Conservation (phyloP, 192 early-diverging fungal species). For the Lunasporangiospora selenospora region DNA sequence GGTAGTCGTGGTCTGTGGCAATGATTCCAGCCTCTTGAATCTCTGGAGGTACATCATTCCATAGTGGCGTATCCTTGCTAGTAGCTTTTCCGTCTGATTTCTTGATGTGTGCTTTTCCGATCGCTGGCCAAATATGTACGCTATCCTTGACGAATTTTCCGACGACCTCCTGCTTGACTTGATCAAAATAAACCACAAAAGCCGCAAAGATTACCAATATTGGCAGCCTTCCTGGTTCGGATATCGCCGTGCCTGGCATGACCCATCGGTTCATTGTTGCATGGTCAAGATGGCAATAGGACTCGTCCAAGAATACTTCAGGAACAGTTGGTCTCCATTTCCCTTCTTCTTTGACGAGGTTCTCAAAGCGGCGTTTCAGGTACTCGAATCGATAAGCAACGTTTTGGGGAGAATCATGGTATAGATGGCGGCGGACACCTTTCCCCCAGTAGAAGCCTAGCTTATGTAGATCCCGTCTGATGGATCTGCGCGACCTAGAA, state of each 20-base stretch:
- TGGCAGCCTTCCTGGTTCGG: slow-evolving; percentile 1
- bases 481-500: neutral
- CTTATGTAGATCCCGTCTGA: neutral
- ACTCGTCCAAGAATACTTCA: slow-evolving; percentile 13
- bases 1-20: neutral
- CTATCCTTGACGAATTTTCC: neutral
- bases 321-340: neutral
- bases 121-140: slow-evolving; percentile 16
- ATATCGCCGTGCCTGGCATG: neutral
- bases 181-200: slow-evolving; percentile 8
- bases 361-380: neutral
- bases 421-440: slow-evolving; percentile 4
- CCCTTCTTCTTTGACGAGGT: neutral
- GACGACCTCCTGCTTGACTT: neutral
- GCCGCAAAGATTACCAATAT: slow-evolving; percentile 14
- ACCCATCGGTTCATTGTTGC: slow-evolving; percentile 1
- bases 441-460: slow-evolving; percentile 7
- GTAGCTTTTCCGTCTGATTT: neutral
- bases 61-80: neutral
- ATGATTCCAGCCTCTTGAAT: neutral
- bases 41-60: neutral
- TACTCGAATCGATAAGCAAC: slow-evolving; percentile 6
- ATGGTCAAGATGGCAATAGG: slow-evolving; percentile 18
- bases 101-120: neutral
- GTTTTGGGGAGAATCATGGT: slow-evolving; percentile 2